Evolutionary conservation across 768 basidiomycete genomes (phyloP).

Genomic region (Tylopilus intermedius): DNA sequence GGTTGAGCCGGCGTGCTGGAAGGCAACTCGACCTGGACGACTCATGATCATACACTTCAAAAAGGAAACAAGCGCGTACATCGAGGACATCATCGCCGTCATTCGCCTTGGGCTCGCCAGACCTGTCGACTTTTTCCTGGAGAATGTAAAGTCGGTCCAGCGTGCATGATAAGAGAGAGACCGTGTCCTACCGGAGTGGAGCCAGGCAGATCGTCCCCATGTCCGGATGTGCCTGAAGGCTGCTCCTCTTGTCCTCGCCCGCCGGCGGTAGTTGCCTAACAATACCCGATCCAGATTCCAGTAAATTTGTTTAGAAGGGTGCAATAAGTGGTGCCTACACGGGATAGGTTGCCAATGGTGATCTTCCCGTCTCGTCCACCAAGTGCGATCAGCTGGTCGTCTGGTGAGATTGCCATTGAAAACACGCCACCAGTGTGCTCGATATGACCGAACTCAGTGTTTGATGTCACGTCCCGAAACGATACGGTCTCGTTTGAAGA

Average conservation of each 20-base stretch:
- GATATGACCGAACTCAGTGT: background rate
- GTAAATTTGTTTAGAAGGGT: background rate
- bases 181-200: background rate
- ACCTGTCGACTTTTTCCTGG: too few relatives aligned
- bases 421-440: background rate
- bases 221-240: too few relatives aligned
- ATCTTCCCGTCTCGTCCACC: background rate
- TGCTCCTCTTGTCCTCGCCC: too few relatives aligned
- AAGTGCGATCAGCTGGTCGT: background rate
- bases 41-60: too few relatives aligned
- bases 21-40: too few relatives aligned
- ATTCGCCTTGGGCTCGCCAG: too few relatives aligned
- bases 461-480: background rate
- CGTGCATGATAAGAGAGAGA: too few relatives aligned
- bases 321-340: background rate
- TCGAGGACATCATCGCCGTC: too few relatives aligned
- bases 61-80: too few relatives aligned
- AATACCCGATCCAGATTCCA: background rate
- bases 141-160: too few relatives aligned
- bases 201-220: too few relatives aligned
- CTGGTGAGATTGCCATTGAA: background rate
- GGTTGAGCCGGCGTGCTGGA: too few relatives aligned
- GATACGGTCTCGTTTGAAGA: background rate
- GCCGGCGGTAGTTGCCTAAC: background rate
- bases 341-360: background rate